Percentiles rank a stretch among this genome's conserved stretches.
Evolutionary conservation across 1,139 yeast species (phyloP).

Genomic region (Saccharomyces pastorianus): DNA sequence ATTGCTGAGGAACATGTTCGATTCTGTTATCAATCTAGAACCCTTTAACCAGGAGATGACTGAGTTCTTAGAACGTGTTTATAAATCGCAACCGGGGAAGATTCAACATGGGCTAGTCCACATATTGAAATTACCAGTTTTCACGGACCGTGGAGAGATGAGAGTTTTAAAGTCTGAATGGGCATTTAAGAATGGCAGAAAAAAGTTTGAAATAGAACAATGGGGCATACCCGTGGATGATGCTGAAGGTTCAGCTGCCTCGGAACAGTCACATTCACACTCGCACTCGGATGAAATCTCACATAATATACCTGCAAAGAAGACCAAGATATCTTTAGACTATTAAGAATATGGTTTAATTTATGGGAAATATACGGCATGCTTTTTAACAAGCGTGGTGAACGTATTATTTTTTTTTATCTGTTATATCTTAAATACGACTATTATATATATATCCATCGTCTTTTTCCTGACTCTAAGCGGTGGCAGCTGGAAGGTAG

Average conservation of each 20-base stretch:
- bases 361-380: neutral
- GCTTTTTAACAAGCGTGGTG: neutral
- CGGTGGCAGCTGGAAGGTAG: conserved; percentile 1
- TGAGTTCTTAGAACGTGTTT: conserved; percentile 56
- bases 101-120: conserved; percentile 83
- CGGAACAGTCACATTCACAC: conserved; percentile 20
- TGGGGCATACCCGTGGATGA: conserved; percentile 96
- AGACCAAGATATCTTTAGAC: conserved; percentile 15
- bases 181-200: conserved; percentile 79
- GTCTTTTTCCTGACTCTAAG: neutral
- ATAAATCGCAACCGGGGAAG: conserved; percentile 53
- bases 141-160: conserved; percentile 78
- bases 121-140: conserved; percentile 59
- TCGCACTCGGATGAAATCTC: conserved; percentile 2
- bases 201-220: conserved; percentile 75
- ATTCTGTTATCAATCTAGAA: conserved; percentile 64
- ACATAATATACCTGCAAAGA: conserved; percentile 8
- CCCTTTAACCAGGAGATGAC: conserved; percentile 77
- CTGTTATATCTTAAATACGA: neutral
- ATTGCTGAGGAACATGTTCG: conserved; percentile 53
- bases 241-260: conserved; percentile 34
- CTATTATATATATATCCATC: neutral
- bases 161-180: conserved; percentile 64
- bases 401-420: neutral
- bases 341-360: conserved; percentile 3